Base-by-base conservation (phyloP, 116 monocot species). In the Papilionanthe hybrid region DNA sequence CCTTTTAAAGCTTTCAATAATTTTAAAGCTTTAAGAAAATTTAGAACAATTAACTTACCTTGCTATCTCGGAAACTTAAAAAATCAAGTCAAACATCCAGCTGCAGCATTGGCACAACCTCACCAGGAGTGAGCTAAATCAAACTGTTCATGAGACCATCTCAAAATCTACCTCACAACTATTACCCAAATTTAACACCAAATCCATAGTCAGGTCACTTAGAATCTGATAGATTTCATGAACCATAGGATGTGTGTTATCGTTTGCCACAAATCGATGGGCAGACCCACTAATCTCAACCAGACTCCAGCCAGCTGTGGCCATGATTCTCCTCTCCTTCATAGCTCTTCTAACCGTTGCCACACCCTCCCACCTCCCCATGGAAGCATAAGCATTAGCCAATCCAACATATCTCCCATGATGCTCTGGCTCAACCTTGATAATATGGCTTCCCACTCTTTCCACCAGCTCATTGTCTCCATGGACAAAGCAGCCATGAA, bases 401-500 rank as follows among this genome's bases (percentile, higher is more conserved):
- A 93, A 76, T 0, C 87, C 79, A 1, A 91, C 83, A 58, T 93
- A 91, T 53, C 91, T 86, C 56, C 87, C 91, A 19, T 48, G 81
- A 58, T 87, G 87, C 7, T 72, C 37, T 0, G 91, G 91, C 25
- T 93, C 93, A 75, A 87, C 22, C 65, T 86, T 85, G 43, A 89
- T 80, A 47, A 91, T 55, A 15, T 44, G 67, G 45, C 77, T 86
- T 18, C 91, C 91, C 1, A 83, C 79, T 44, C 72, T 79, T 75
- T 86, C 87, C 0, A 71, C 93, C 23, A 83, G 19, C 60, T 86
- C 81, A 19, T 53, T 63, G 13, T 86, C 20, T 32, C 82, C 77
- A 73, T 91, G 89, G 78, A 84, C 84, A 23, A 83, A 19, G 30
- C 93, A 93, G 1, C 89, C 91, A 50, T 85, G 83, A 27, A 93